These are phyloP conservation scores for Phytophthora quininea DNA, from an alignment of 352 stramenopile genomes.

Conservation along the genomic window DNA sequence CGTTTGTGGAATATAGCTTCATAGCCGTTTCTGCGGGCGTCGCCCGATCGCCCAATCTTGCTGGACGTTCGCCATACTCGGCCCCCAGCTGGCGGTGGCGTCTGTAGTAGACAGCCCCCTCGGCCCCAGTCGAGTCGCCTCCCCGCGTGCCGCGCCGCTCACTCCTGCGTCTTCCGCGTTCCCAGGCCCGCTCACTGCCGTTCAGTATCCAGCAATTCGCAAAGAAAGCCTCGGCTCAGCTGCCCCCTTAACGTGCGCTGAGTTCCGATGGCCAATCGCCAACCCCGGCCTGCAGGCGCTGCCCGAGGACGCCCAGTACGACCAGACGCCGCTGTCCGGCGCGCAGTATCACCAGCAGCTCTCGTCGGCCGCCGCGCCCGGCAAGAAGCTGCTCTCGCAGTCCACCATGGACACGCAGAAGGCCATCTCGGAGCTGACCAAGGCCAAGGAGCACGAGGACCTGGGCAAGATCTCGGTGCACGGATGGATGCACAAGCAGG, in stretches of 20 bases:
- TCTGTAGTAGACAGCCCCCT: conserved; percentile 2
- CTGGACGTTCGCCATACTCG: too few species aligned
- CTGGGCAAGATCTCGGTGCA: conserved; percentile 77
- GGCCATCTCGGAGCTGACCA: conserved; percentile 73
- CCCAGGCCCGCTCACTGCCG: neutral
- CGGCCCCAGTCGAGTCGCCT: too few species aligned
- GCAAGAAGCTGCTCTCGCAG: conserved; percentile 38
- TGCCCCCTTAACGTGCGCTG: neutral
- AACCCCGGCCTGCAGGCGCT: conserved; percentile 27
- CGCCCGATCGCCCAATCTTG: neutral
- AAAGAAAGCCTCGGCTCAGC: conserved; percentile 31
- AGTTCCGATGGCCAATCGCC: conserved; percentile 34
- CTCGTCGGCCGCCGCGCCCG: conserved; percentile 22
- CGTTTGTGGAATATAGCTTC: too few species aligned
- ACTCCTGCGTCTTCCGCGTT: too few species aligned
- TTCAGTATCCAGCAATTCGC: conserved; percentile 14
- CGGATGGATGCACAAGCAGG: conserved; percentile 88
- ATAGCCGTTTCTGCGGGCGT: conserved; percentile 1
- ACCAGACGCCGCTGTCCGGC: conserved; percentile 35
- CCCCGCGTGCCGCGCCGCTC: too few species aligned
- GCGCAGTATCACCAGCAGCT: conserved; percentile 38
- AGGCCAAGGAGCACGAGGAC: conserved; percentile 45
- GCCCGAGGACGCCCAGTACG: conserved; percentile 42
- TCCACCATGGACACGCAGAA: conserved; percentile 55
- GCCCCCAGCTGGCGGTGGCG: neutral